Conservation (phyloP, 1,284 basidiomycete species). For the Trichosporon ovoides region DNA sequence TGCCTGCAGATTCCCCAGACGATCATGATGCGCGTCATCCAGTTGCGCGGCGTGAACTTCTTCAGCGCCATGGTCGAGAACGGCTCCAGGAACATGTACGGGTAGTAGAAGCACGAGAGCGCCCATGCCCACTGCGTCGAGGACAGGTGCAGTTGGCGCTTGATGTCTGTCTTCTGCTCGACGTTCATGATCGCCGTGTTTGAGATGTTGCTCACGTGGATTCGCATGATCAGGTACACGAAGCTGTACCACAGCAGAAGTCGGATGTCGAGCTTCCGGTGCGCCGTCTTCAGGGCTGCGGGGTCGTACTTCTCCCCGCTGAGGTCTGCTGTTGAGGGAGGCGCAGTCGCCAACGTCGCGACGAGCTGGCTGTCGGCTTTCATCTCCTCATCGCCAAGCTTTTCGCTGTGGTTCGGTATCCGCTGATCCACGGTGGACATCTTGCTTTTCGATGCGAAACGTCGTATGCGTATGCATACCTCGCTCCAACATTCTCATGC, state of each 20-base stretch:
- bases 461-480: too few species aligned
- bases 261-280: slow-evolving; percentile 6
- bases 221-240: slow-evolving; percentile 17
- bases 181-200: slow-evolving; percentile 18
- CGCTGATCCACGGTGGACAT: too few species aligned
- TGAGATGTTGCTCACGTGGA: slow-evolving; percentile 12
- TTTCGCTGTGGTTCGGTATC: too few species aligned
- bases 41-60: slow-evolving; percentile 28
- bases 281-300: background rate
- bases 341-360: too few species aligned
- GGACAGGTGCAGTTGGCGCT: slow-evolving; percentile 11
- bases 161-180: slow-evolving; percentile 13
- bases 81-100: slow-evolving; percentile 13
- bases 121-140: slow-evolving; percentile 13
- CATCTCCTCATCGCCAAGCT: too few species aligned
- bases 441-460: too few species aligned
- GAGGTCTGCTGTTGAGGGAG: too few species aligned
- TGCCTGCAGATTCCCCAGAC: slow-evolving; percentile 13
- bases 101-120: slow-evolving; percentile 14
- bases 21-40: slow-evolving; percentile 29
- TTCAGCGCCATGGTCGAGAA: slow-evolving; percentile 17
- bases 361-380: too few species aligned
- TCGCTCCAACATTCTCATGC: too few species aligned
- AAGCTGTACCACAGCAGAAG: slow-evolving; percentile 13
- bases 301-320: background rate